These are phyloP conservation scores for Fusarium secorum DNA, from an alignment of 2,329 filamentous ascomycete species.

Conservation along the genomic window DNA sequence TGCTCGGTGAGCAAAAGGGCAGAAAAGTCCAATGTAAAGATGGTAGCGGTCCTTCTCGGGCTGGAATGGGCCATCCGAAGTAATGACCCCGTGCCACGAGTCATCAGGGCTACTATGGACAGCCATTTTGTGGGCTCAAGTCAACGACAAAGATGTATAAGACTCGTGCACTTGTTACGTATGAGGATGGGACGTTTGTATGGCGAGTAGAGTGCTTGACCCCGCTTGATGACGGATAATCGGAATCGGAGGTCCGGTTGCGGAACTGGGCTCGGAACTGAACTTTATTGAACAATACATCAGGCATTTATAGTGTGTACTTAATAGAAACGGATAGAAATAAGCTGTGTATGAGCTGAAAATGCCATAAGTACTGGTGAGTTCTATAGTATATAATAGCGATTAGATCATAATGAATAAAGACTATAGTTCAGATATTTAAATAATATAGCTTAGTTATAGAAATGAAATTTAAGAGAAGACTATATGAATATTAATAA, in stretches of 20 bases:
- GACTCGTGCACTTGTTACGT: too few relatives aligned
- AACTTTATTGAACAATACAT: neutral
- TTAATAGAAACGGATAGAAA: too few relatives aligned
- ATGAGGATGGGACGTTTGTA: neutral
- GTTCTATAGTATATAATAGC: neutral
- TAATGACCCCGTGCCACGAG: slow-evolving; percentile 39
- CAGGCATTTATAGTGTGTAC: neutral
- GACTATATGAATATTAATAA: neutral
- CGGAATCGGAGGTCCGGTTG: neutral
- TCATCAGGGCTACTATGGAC: slow-evolving; percentile 34
- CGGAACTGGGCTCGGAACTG: neutral
- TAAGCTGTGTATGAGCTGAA: too few relatives aligned
- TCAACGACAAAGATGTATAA: neutral
- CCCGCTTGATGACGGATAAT: neutral
- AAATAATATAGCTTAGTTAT: neutral
- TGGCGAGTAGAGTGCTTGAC: neutral
- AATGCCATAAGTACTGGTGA: neutral
- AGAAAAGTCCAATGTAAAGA: slow-evolving; percentile 67
- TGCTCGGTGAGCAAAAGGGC: slow-evolving; percentile 75
- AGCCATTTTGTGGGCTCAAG: neutral
- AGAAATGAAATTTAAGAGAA: neutral
- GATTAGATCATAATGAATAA: neutral
- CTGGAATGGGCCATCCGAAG: slow-evolving; percentile 53
- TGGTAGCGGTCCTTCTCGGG: slow-evolving; percentile 67
- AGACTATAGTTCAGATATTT: fast-evolving